Evolutionary conservation across 2,329 filamentous ascomycete genomes (phyloP), one percentile per base, ranked within the genome.

Genomic region (Moelleriella libera): DNA sequence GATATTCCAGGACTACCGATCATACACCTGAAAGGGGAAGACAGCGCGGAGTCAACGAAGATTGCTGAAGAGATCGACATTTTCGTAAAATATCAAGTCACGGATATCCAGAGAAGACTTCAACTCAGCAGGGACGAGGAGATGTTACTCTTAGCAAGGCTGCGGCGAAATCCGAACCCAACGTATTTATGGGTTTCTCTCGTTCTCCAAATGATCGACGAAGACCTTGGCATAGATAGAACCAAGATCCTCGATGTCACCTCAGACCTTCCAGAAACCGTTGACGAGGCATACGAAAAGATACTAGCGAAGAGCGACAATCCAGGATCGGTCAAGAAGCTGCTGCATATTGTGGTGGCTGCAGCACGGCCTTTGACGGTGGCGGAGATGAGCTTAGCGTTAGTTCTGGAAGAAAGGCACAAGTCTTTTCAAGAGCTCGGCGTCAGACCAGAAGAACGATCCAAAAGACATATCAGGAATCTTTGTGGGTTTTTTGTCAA

Each of bases 401-500:
- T 60, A 28, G 43, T 47, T 6, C 8, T 58, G 34, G 3, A 37
- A 30, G 0, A 48, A 41, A 7, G 47, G 2, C 46, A 52, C 14
- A 40, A 10, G 12, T 52, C 49, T 11, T 42, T 11, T 14, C 12
- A 42, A n/a, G 21, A 42, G 7, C 52, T 47, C 9, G 8, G 32
- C 8, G 47, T 52, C 9, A 43, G 39, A 34, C 30, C 31, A 11
- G 48, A 52, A 2, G 31, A 46, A 0, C 50, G 50, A 1, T 51
- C 57, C 29, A 30, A 30, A 3, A 8, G 45, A 8, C 43, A 49
- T 6, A 49, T 60, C 10, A 47, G 60, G 21, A 49, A 58, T 2
- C 47, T 51, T 1, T 66, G 61, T 47, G 58, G 63, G 28, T 60
- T 63, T 6, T 65, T 66, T 9, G 46, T 58, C 6, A 51, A 47